Evolutionary conservation across 108 stramenopile species (phyloP).

Genomic region (Cyclotella kingstonii): DNA sequence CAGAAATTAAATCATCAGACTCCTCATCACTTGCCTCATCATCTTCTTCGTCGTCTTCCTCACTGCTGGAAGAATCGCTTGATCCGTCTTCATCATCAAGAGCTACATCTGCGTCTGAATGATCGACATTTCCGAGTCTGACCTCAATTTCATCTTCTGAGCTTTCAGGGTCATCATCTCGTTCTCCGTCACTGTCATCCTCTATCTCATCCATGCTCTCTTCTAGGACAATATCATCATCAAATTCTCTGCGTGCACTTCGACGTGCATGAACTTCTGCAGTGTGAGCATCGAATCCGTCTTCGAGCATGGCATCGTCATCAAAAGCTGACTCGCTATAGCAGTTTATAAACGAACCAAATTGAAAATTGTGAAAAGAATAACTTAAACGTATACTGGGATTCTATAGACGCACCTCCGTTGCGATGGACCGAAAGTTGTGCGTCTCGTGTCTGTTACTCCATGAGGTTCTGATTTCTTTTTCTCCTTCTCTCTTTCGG

Average conservation of each 20-base stretch:
- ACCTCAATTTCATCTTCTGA: constrained; percentile 40
- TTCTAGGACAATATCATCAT: constrained; percentile 11
- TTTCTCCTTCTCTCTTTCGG: constrained; percentile 50
- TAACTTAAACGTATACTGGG: too few species aligned
- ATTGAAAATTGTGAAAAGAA: not conserved
- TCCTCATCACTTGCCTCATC: constrained; percentile 29
- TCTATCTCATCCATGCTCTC: constrained; percentile 29
- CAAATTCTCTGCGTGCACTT: constrained; percentile 1
- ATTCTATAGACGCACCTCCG: too few species aligned
- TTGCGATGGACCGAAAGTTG: constrained; percentile 32
- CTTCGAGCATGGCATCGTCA: constrained; percentile 71
- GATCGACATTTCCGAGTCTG: constrained; percentile 36
- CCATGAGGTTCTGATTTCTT: constrained; percentile 4
- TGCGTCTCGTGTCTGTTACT: constrained; percentile 20
- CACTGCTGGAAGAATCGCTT: constrained; percentile 28
- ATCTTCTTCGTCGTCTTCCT: constrained; percentile 21
- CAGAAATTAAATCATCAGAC: constrained; percentile 50
- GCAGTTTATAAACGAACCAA: not conserved
- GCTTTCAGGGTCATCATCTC: constrained; percentile 22
- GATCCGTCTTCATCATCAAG: constrained; percentile 39
- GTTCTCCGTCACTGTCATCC: constrained; percentile 22
- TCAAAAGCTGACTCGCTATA: constrained; percentile 38
- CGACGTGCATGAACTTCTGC: constrained; percentile 12
- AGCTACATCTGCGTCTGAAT: constrained; percentile 26
- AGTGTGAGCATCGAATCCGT: constrained; percentile 59